phyloP scores from a whole-genome alignment of 257 asterid species.

The Gynochthodes officinalis region DNA sequence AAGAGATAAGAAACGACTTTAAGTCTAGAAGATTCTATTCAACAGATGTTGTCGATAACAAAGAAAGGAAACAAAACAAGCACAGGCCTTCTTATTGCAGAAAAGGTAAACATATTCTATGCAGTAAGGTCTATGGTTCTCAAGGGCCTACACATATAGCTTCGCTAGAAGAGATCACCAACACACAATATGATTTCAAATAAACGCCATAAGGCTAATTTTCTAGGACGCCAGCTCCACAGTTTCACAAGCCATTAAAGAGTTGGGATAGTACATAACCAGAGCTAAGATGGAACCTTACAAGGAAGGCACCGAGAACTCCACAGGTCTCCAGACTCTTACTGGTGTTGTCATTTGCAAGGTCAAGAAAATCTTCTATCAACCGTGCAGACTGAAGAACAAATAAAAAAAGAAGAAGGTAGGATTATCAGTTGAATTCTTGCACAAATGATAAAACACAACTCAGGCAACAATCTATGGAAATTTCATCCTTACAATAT shows the following conservation, averaged over 20 bases:
- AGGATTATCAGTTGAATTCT: neutral
- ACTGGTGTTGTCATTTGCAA: conserved; percentile 42
- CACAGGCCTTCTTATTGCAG: no score
- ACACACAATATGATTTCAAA: neutral
- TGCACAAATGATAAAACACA: neutral
- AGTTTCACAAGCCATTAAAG: neutral
- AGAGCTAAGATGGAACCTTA: conserved; percentile 18
- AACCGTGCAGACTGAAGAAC: conserved; percentile 32
- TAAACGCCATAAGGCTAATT: neutral
- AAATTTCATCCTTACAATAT: conserved; percentile 30
- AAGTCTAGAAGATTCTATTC: neutral
- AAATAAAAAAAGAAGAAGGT: neutral
- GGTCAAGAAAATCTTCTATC: conserved; percentile 46
- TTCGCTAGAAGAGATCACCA: neutral
- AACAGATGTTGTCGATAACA: neutral
- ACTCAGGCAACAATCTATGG: neutral
- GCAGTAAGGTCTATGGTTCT: no score
- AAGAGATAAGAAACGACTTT: neutral
- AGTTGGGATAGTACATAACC: neutral
- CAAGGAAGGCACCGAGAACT: conserved; percentile 55
- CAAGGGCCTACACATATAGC: neutral
- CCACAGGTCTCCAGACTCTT: conserved; percentile 51
- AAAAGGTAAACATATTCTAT: no score
- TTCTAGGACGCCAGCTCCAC: neutral
- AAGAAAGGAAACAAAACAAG: conserved; percentile 2